Conservation (phyloP, 2,329 filamentous ascomycete species). For the Blastomyces parvus region DNA sequence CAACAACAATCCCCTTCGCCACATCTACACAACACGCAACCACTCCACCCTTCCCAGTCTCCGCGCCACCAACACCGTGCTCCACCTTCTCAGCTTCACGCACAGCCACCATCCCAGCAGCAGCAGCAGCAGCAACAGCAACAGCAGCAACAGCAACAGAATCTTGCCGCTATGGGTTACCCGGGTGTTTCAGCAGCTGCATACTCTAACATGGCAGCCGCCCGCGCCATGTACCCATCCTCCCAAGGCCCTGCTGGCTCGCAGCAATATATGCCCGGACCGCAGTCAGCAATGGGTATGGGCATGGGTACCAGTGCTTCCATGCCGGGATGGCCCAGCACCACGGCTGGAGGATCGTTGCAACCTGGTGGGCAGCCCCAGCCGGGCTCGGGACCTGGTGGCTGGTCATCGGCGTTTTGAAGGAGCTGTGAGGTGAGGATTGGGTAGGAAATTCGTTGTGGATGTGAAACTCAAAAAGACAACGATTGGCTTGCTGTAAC, state of each 20-base stretch:
- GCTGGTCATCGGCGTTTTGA: slow-evolving; percentile 6
- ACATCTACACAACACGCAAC: slow-evolving; percentile 24
- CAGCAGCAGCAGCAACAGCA: slow-evolving; percentile 16
- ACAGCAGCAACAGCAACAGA: slow-evolving; percentile 22
- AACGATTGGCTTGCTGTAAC: background rate
- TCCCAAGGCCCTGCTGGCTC: slow-evolving; percentile 28
- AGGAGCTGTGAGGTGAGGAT: background rate
- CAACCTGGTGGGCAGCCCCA: slow-evolving; percentile 33
- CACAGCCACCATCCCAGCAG: slow-evolving; percentile 26
- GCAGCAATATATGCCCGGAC: slow-evolving; percentile 25
- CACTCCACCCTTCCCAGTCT: slow-evolving; percentile 32
- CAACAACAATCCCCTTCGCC: slow-evolving; percentile 31
- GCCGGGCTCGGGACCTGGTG: slow-evolving; percentile 27
- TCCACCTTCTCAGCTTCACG: slow-evolving; percentile 28
- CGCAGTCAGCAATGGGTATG: slow-evolving; percentile 28
- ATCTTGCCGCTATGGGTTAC: slow-evolving; percentile 29
- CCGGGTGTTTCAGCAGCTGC: slow-evolving; percentile 26
- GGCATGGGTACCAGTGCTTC: slow-evolving; percentile 26
- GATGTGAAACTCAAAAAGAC: background rate
- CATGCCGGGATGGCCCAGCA: slow-evolving; percentile 30
- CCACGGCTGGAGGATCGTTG: slow-evolving; percentile 21
- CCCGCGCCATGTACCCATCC: slow-evolving; percentile 31
- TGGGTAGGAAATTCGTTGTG: background rate
- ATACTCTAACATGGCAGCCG: slow-evolving; percentile 26
- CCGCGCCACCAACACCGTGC: slow-evolving; percentile 28